Evolutionary conservation across 1,284 basidiomycete genomes (phyloP).

Genomic region (Leccinum idahoense): DNA sequence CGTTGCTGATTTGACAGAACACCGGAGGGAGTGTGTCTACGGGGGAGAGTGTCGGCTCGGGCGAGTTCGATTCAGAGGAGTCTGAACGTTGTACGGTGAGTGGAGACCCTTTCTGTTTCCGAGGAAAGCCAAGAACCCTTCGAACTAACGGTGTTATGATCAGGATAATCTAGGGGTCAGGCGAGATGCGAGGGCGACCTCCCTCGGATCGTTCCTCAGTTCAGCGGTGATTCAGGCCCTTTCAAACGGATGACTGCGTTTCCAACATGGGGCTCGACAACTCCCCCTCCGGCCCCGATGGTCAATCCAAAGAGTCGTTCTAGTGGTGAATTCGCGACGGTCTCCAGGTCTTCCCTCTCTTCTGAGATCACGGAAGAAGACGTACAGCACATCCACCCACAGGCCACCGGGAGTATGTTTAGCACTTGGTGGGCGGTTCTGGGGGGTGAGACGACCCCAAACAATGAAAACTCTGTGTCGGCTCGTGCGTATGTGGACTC

Average conservation of each 20-base stretch:
- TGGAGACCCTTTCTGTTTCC: constrained; percentile 5
- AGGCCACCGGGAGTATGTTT: constrained; percentile 72
- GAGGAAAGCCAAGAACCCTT: background rate
- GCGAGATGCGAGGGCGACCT: constrained; percentile 57
- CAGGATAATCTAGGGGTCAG: constrained; percentile 74
- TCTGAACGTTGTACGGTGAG: constrained; percentile 66
- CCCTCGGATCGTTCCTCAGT: constrained; percentile 59
- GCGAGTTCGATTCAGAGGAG: constrained; percentile 44
- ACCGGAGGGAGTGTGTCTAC: constrained; percentile 28
- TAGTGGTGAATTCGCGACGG: constrained; percentile 35
- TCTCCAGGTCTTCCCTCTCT: constrained; percentile 10
- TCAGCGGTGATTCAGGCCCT: constrained; percentile 62
- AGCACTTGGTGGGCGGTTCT: constrained; percentile 67
- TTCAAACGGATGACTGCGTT: constrained; percentile 71
- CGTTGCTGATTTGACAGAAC: constrained; percentile 46
- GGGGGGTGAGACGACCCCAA: constrained; percentile 44
- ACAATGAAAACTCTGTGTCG: constrained; percentile 40
- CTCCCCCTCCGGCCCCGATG: constrained; percentile 28
- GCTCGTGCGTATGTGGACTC: constrained; percentile 64
- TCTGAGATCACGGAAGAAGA: constrained; percentile 33
- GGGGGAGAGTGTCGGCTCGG: constrained; percentile 30
- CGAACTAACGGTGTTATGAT: constrained; percentile 6
- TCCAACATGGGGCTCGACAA: constrained; percentile 52
- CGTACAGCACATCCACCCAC: constrained; percentile 47
- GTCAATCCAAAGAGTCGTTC: constrained; percentile 30